Evolutionary conservation across 2,329 filamentous ascomycete genomes (phyloP).

Genomic region (Hypoxylon sp.): DNA sequence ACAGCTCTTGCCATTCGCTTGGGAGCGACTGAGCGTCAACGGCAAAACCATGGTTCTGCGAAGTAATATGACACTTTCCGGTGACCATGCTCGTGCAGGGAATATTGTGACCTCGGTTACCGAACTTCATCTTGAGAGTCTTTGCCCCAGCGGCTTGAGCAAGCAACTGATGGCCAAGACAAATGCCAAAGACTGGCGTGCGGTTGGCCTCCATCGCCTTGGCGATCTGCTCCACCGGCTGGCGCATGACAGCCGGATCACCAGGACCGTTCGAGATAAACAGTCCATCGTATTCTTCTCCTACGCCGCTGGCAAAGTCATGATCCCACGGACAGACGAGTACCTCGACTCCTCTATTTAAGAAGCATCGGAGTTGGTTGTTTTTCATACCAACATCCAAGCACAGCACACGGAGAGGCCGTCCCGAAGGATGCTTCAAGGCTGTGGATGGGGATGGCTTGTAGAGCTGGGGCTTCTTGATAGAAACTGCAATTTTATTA

Average conservation of each 20-base stretch:
- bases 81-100: conserved; percentile 96
- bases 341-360: conserved; percentile 91
- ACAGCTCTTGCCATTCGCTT: conserved; percentile 88
- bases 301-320: conserved; percentile 79
- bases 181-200: conserved; percentile 94
- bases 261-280: conserved; percentile 98
- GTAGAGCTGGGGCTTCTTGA: conserved; percentile 86
- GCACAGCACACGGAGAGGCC: conserved; percentile 85
- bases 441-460: conserved; percentile 74
- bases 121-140: conserved; percentile 98
- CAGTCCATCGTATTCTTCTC: conserved; percentile 90
- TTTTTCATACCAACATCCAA: conserved; percentile 98
- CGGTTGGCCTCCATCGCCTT: conserved; percentile 79
- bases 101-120: conserved; percentile 98
- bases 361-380: conserved; percentile 94
- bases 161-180: conserved; percentile 91
- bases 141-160: conserved; percentile 85
- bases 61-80: conserved; percentile 97
- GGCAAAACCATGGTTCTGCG: conserved; percentile 97
- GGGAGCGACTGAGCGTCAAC: conserved; percentile 83
- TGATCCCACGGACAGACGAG: conserved; percentile 96
- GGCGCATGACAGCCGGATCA: conserved; percentile 85
- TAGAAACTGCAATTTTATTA: conserved; percentile 75
- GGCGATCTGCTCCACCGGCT: conserved; percentile 81
- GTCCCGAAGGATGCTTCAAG: conserved; percentile 87